Evolutionary conservation across 2,329 filamentous ascomycete genomes (phyloP).

Genomic region (Tolypocladium ophioglossoides): DNA sequence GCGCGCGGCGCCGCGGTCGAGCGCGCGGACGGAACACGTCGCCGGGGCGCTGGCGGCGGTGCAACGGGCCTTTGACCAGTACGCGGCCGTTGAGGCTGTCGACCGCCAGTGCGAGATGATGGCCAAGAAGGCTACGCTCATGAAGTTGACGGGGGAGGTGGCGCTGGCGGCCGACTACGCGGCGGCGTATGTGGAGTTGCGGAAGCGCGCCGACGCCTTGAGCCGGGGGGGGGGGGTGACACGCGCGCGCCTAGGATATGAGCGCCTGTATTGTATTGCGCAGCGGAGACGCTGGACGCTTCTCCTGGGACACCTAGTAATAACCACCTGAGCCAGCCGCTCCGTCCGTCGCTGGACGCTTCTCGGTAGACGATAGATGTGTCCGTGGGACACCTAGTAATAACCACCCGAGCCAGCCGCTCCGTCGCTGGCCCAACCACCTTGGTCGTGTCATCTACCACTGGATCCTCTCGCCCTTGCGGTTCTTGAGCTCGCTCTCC

Average conservation of each 20-base stretch:
- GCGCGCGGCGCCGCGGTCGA: constrained; percentile 27
- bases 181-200: constrained; percentile 51
- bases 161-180: constrained; percentile 56
- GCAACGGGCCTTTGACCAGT: constrained; percentile 53
- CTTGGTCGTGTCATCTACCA: no score
- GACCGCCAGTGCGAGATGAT: constrained; percentile 67
- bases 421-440: not conserved
- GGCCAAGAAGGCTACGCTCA: constrained; percentile 71
- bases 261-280: not conserved
- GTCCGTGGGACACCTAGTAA: no score
- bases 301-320: not conserved
- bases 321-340: not conserved
- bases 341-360: not conserved
- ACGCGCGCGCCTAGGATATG: no score
- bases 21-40: constrained; percentile 43
- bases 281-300: not conserved
- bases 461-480: constrained; percentile 24
- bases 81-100: constrained; percentile 52
- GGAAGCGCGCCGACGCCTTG: constrained; percentile 24
- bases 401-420: not conserved
- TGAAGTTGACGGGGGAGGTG: constrained; percentile 57
- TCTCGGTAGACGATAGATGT: not conserved
- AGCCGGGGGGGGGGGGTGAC: no score
- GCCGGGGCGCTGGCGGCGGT: constrained; percentile 49
- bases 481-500: constrained; percentile 22